Base-by-base conservation (phyloP, 2,329 filamentous ascomycete species). In the Epichloe baconii region DNA sequence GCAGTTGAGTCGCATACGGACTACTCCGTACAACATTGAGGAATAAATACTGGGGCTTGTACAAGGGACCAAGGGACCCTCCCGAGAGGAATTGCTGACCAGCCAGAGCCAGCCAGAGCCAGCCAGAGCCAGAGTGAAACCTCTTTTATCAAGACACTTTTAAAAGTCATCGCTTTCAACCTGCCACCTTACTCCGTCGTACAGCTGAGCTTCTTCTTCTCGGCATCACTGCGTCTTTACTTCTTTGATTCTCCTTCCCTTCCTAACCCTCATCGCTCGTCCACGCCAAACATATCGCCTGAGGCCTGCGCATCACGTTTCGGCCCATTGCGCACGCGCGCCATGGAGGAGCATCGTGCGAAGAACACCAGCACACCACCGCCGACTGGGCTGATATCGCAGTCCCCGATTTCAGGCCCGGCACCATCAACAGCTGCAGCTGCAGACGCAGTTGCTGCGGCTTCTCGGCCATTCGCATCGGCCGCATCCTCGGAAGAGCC, bases 341-440 rank as follows among this genome's bases (percentile, higher is more conserved):
- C 43, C 52, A 54, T 52, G 52, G 49, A 51, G 49, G 49, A 52
- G n/a, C 31, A 44, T 47, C 49, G 21, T 38, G 42, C 49, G n/a
- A 53, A 17, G 4, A 47, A 45, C 37, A 47, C 12, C 40, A 48
- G 38, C 45, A 48, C 50, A 15, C 48, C 45, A 17, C 41, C 45
- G 45, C 37, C 48, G 40, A 34, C 35, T 6, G 52, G 44, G 45
- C 41, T 19, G 10, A 48, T 11, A 23, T 47, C 43, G 49, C 52
- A 36, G 45, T 54, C 47, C 15, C 47, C 47, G 10, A 21, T 35
- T n/a, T 54, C 49, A 11, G 44, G 44, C 36, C 15, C 46, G 37
- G 44, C 47, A 43, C 23, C 37, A 12, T 52, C 51, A 26, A 21
- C 42, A 15, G 31, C 35, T 17, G 15, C 47, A 14, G 26, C 26